phyloP scores from a whole-genome alignment of 768 basidiomycete species.

The Polyporus arcularius region DNA sequence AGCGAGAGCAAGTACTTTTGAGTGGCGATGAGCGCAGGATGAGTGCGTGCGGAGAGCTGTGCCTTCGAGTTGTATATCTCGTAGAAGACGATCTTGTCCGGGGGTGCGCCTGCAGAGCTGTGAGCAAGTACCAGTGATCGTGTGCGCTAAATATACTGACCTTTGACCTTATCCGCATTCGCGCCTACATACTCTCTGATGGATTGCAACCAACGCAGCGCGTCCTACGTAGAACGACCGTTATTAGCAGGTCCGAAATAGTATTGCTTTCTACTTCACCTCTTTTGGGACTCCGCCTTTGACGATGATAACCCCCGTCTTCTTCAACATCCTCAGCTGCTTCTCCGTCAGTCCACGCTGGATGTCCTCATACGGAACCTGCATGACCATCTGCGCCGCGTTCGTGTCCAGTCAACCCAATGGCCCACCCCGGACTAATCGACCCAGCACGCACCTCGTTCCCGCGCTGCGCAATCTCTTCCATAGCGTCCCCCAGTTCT shows the following conservation, averaged over 20 bases:
- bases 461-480: constrained; percentile 50
- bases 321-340: constrained; percentile 47
- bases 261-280: constrained; percentile 34
- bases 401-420: not conserved
- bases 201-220: constrained; percentile 55
- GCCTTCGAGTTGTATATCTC: constrained; percentile 70
- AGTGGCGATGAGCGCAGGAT: constrained; percentile 56
- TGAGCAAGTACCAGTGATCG: not conserved
- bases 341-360: constrained; percentile 47
- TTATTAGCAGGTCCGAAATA: constrained; percentile 6
- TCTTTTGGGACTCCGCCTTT: constrained; percentile 57
- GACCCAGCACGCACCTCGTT: constrained; percentile 39
- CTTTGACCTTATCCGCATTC: constrained; percentile 51
- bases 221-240: constrained; percentile 43
- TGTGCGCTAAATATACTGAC: constrained; percentile 26
- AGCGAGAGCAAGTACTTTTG: constrained; percentile 60
- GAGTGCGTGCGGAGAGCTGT: constrained; percentile 69
- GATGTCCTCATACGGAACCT: constrained; percentile 46
- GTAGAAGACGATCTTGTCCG: constrained; percentile 67
- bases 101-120: constrained; percentile 56
- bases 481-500: constrained; percentile 47
- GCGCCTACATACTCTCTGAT: constrained; percentile 55
- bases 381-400: constrained; percentile 50
- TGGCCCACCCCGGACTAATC: not conserved
- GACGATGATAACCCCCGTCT: constrained; percentile 56